phyloP scores from a whole-genome alignment of 495 filamentous ascomycete genomes.

The Tuber aestivum region DNA sequence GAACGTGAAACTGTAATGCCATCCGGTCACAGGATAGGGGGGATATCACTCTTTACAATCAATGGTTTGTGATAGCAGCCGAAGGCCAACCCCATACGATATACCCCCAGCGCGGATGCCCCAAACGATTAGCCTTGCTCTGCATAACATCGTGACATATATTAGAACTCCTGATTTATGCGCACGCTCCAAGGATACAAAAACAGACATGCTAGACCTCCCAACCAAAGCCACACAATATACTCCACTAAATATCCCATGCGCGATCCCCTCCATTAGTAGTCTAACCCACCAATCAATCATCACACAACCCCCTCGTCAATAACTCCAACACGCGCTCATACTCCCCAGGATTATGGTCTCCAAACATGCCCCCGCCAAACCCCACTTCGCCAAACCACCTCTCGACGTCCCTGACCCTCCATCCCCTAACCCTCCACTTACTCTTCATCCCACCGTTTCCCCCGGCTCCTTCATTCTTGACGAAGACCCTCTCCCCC shows the following conservation, averaged over 20 bases:
- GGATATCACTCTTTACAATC: neutral
- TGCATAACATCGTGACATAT: neutral
- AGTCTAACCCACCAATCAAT: neutral
- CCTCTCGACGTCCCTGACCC: slow-evolving; percentile 60
- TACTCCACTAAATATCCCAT: neutral
- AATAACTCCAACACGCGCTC: slow-evolving; percentile 57
- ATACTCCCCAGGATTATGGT: slow-evolving; percentile 71
- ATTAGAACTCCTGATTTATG: neutral
- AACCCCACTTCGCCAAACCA: slow-evolving; percentile 66
- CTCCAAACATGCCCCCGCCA: slow-evolving; percentile 64
- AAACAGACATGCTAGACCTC: neutral
- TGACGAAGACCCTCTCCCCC: slow-evolving; percentile 55
- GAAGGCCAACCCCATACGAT: neutral
- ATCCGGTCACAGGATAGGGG: neutral
- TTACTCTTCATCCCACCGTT: slow-evolving; percentile 42
- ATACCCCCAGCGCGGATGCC: neutral
- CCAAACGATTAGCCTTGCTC: neutral
- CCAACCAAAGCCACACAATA: neutral
- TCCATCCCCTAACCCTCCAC: slow-evolving; percentile 54
- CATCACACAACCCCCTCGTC: slow-evolving; percentile 44
- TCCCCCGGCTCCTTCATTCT: slow-evolving; percentile 22
- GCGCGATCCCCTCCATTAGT: neutral
- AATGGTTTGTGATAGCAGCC: neutral
- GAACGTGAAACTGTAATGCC: neutral
- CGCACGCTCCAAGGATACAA: neutral